Evolutionary conservation across 768 basidiomycete genomes (phyloP), one percentile per base, ranked within the genome.

Genomic region (Termitomyces sp.): DNA sequence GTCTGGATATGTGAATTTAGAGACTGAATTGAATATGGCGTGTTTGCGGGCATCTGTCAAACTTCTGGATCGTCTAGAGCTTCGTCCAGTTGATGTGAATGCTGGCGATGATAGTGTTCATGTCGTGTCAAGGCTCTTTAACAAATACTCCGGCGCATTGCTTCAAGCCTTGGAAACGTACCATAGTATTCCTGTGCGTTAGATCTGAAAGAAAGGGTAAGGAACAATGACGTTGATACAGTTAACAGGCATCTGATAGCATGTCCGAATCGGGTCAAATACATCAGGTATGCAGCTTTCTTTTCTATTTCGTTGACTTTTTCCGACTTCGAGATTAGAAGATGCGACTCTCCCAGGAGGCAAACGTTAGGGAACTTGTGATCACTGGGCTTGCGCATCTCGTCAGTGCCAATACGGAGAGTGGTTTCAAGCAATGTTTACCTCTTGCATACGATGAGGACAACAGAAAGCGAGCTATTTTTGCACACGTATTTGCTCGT

Each of bases 361-460:
- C 78, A 0, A 85, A 87, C 54, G 70, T 91, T 40, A 82, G 87
- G 14, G 87, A 91, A 56, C 72, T 90, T 15, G 84, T 91, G 42
- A 88, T 95, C 56, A 79, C 83, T 5, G 90, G 88, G 1, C 78
- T 96, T 7, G 81, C 92, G 0, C 85, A 93, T 58, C 75, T 96
- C 6, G 85, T 96, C 53, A 81, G 79, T 34, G 82, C 91, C 12
- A 96, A 96, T 65, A 85, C 89, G 15, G 90, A 94, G 64, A 87
- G 83, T 61, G 93, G 91, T 5, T 84, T 95, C 65, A 93, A 93
- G 67, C 90, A 95, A 66, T 93, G 88, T 62, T 80, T 95, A 21
- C 73, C 84, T 5, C 74, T 90, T 56, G 90, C 88, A 1, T 93
- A 91, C 61, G 86, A 90, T 62, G 67, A 74, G 21, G 88, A 94